phyloP scores from a whole-genome alignment of 306 rosid species.

The Sechiopsis laciniata region DNA sequence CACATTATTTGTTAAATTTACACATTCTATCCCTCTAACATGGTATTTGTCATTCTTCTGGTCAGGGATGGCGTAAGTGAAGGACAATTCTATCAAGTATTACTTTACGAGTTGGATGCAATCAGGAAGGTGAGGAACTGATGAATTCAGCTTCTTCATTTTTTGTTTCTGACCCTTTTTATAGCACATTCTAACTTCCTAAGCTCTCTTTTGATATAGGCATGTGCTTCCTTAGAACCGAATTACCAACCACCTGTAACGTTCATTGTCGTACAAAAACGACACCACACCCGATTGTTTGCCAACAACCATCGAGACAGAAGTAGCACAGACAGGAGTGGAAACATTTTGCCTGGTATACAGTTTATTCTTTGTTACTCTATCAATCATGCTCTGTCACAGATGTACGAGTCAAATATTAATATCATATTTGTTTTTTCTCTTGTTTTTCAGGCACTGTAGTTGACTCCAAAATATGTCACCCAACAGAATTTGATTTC shows the following conservation, averaged over 20 bases:
- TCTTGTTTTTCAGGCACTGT: slow-evolving; percentile 59
- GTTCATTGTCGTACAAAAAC: slow-evolving; percentile 83
- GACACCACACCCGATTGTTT: slow-evolving; percentile 87
- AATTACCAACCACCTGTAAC: slow-evolving; percentile 95
- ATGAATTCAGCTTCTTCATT: neutral
- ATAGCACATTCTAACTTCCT: neutral
- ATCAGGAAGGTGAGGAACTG: slow-evolving; percentile 63
- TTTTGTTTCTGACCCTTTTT: neutral
- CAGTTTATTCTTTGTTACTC: slow-evolving; percentile 17
- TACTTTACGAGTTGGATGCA: slow-evolving; percentile 81
- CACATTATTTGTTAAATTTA: neutral
- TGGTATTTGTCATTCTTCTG: slow-evolving; percentile 15
- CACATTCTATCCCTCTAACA: neutral
- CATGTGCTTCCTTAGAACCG: slow-evolving; percentile 87
- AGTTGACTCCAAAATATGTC: slow-evolving; percentile 80
- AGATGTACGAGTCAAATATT: neutral
- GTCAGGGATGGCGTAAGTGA: slow-evolving; percentile 94
- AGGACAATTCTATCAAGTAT: slow-evolving; percentile 89
- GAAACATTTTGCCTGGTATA: slow-evolving; percentile 80
- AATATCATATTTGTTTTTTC: neutral
- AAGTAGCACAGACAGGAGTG: slow-evolving; percentile 76
- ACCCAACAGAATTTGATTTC: slow-evolving; percentile 87
- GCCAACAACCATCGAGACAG: slow-evolving; percentile 71
- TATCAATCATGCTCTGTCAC: neutral
- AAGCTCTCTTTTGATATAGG: slow-evolving; percentile 34